Conservation (phyloP, 331 rosid species). For the Acacia concinna region DNA sequence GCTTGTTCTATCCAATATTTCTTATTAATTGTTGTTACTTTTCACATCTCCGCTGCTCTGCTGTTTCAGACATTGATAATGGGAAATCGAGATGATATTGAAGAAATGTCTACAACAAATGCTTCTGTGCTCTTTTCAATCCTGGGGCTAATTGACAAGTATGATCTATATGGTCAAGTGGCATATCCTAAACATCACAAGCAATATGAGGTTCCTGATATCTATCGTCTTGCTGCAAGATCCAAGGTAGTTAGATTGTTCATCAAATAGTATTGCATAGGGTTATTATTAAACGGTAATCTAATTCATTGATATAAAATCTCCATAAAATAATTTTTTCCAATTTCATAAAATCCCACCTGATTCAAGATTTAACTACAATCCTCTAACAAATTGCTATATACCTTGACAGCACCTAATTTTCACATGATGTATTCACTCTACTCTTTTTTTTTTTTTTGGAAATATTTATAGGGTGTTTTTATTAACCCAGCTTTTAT, state of each 20-base stretch:
- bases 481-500: slow-evolving; percentile 99
- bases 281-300: background rate
- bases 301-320: background rate
- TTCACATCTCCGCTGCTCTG: slow-evolving; percentile 9
- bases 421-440: slow-evolving; percentile 10
- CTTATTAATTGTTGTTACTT: background rate
- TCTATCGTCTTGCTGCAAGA: slow-evolving; percentile 96
- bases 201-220: slow-evolving; percentile 92
- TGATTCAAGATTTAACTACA: background rate
- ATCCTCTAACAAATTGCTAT: background rate
- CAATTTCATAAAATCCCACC: background rate
- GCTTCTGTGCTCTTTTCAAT: slow-evolving; percentile 90
- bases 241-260: slow-evolving; percentile 62
- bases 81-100: slow-evolving; percentile 99
- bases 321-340: background rate
- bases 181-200: slow-evolving; percentile 99
- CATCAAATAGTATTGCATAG: background rate
- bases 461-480: slow-evolving; percentile 77
- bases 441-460: slow-evolving; percentile 25
- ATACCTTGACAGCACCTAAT: background rate
- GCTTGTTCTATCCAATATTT: background rate
- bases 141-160: slow-evolving; percentile 89
- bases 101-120: slow-evolving; percentile 95
- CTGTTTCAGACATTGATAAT: slow-evolving; percentile 81
- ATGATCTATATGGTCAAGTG: slow-evolving; percentile 97